Evolutionary conservation across 108 stramenopile species (phyloP).

Genomic region (Fragilaria crotonensis): DNA sequence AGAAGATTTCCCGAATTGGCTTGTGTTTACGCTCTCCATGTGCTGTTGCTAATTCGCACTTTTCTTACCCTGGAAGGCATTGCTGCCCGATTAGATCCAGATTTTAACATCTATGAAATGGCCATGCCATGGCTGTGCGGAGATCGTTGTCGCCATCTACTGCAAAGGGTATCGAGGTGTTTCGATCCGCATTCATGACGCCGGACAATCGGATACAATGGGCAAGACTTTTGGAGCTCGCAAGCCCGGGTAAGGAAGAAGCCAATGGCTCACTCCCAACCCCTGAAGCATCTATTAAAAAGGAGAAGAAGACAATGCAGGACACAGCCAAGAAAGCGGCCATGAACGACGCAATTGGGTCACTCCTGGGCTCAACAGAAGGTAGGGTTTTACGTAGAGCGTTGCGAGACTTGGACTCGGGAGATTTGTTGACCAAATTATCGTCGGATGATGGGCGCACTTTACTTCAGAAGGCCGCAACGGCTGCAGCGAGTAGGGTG

Average conservation of each 20-base stretch:
- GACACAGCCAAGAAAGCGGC: not conserved
- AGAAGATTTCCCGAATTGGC: conserved; percentile 4
- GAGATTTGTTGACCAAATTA: conserved; percentile 8
- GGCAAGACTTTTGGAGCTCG: conserved; percentile 10
- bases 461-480: too few relatives aligned
- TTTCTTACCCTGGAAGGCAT: conserved; percentile 65
- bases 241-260: not conserved
- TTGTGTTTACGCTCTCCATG: too few relatives aligned
- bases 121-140: conserved; percentile 15
- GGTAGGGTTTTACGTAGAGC: conserved; percentile 6
- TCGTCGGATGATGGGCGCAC: too few relatives aligned
- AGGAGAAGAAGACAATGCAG: conserved; percentile 2
- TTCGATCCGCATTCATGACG: conserved; percentile 3
- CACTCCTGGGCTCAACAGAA: conserved; percentile 8
- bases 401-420: conserved; percentile 6
- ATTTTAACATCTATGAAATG: conserved; percentile 66
- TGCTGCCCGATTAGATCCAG: conserved; percentile 55
- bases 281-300: not conserved
- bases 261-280: not conserved
- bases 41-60: too few relatives aligned
- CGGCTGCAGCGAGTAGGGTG: too few relatives aligned
- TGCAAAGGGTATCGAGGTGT: conserved; percentile 5
- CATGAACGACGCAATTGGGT: conserved; percentile 9
- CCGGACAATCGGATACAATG: conserved; percentile 11
- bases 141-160: conserved; percentile 13